Evolutionary conservation across 306 rosid species (phyloP), one percentile per base, ranked within the genome.

Genomic region (Cercis canadensis): DNA sequence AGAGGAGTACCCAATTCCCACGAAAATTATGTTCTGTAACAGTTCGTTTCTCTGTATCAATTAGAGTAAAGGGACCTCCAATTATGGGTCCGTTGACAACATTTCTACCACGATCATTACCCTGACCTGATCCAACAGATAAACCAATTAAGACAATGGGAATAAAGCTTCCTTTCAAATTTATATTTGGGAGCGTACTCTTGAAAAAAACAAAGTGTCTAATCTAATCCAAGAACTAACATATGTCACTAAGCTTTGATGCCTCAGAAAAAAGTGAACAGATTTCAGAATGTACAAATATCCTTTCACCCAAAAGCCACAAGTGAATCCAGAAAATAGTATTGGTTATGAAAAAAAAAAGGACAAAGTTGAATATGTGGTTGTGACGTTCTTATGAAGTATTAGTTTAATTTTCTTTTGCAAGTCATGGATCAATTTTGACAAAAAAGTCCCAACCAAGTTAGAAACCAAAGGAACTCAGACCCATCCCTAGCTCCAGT

Each of bases 61-160:
- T 52, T 67, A 93, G 83, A 53, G 88, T 78, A 83, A 93, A 93
- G 8, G 98, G 98, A 31, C 98, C 98, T 55, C 96, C 98, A 56
- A 92, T 80, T 76, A 75, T 83, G 41, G 93, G 97, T 74, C 97
- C 93, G 53, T 66, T 44, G 54, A 15, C 65, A 8, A 52, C 10
- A 80, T 74, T 79, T 68, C 67, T 41, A 17, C n/a, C 10, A 5
- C 78, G 52, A 62, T 44, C 36, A 64, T 45, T 57, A 49, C 81
- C 89, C 75, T 70, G 82, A 62, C 98, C 98, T 93, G 88, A 75
- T 65, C 69, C 70, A 70, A 32, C 52, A 57, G 56, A 73, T 29
- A 56, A 34, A 82, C 56, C 45, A 60, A 37, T 62, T 67, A 59
- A 76, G 56, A 70, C 47, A 32, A n/a, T 32, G 33, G 52, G 65